Base-by-base conservation (phyloP, 139 green algal species). In the Pleodorina starrii region DNA sequence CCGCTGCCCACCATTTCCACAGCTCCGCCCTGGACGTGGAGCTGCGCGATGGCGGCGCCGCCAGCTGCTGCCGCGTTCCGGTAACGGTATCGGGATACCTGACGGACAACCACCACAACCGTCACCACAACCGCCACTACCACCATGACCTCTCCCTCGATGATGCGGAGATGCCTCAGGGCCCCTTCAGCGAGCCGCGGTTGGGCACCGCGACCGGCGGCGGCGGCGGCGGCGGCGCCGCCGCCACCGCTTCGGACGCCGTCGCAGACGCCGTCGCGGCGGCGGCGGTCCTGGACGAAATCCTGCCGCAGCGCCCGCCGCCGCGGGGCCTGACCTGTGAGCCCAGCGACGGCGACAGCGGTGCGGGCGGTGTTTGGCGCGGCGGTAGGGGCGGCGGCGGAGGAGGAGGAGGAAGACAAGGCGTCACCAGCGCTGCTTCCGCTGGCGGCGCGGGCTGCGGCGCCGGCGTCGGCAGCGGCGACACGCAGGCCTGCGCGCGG, bases 1-100 rank as follows among this genome's bases (percentile, higher is more conserved):
- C 7, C 63, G 63, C 5, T 3, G 7, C 29, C 40, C 72, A 82
- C 25, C 74, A 82, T 11, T 25, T 82, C 27, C 46, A 43, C 74
- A 82, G 74, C 74, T 82, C 74, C 2, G 44, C 74, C 14, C 42
- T 82, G 27, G 74, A 66, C 9, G 17, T 82, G 29, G 74, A 82
- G 74, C 74, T 82, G 3, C 27, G 44, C 44, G 19, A 27, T 11
- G 74, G 74, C 42, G 74, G 74, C 43, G 27, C 74, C 46, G 74
- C 74, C 44, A 43, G 74, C 74, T 23, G 44, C 14, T 82, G 74
- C 44, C 27, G 14, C 40, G 40, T 80, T 57, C 27, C 40, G 72
- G 29, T 73, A 6, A 29, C 23, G 72, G 69, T 29, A 35, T 77
- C 36, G 17, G 68, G 32, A 25, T 54, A 59, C 27, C 72, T 54